A percentile compares a stretch with the other conserved stretches of the same genome.
These are phyloP conservation scores for Wallacemonas collosoma DNA, from an alignment of 208 protist species.

Conservation along the genomic window DNA sequence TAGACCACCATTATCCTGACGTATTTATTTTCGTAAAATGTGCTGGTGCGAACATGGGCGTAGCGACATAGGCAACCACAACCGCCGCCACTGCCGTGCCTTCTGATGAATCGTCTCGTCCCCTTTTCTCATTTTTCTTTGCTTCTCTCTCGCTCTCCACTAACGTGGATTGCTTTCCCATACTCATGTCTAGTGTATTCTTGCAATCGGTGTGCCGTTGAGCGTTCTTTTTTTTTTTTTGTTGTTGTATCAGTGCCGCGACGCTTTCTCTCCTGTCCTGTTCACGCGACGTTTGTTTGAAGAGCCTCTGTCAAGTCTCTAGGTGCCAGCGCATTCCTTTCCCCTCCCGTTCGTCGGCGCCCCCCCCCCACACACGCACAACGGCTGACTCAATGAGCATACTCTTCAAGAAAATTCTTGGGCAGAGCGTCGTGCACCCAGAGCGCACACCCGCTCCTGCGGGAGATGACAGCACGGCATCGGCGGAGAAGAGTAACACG, in stretches of 20 bases:
- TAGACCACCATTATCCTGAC: too few species aligned
- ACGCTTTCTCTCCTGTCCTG: not conserved
- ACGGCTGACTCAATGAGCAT: constrained; percentile 63
- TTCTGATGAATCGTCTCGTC: too few species aligned
- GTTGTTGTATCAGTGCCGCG: not conserved
- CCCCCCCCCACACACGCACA: not conserved
- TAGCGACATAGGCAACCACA: too few species aligned
- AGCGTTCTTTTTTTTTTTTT: not conserved
- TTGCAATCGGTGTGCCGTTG: not conserved
- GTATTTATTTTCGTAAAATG: too few species aligned
- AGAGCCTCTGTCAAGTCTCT: too few species aligned
- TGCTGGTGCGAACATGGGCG: too few species aligned
- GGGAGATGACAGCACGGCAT: too few species aligned
- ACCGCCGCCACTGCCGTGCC: too few species aligned
- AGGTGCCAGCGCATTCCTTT: too few species aligned
- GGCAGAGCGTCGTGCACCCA: constrained; percentile 80
- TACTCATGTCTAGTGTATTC: too few species aligned
- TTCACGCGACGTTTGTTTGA: not conserved
- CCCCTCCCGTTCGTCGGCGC: not conserved
- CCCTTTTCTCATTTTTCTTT: constrained; percentile 7
- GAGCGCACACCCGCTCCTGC: not conserved
- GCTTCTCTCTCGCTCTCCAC: constrained; percentile 7
- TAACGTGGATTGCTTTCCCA: too few species aligned
- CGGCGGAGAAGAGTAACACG: not conserved
- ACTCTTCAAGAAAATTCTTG: constrained; percentile 70